phyloP scores from a whole-genome alignment of 768 basidiomycete species.

The Amanita polypyramis region DNA sequence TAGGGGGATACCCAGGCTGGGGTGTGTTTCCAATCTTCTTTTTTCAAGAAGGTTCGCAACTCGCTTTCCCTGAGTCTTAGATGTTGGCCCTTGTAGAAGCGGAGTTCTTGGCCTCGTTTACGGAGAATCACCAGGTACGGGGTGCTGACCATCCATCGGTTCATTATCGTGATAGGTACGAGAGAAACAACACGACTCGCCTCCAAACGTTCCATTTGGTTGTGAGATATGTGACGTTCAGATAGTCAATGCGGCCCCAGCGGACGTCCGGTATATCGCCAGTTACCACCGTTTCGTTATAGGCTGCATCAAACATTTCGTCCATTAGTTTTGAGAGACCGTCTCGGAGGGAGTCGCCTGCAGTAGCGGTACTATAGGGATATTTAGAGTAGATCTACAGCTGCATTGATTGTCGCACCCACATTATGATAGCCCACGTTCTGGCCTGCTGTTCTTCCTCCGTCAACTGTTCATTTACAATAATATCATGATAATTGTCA shows the following conservation, averaged over 20 bases:
- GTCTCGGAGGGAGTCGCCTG: conserved; percentile 46
- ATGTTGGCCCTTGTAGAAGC: conserved; percentile 64
- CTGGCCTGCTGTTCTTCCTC: conserved; percentile 56
- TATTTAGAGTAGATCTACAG: not conserved
- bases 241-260: conserved; percentile 83
- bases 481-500: conserved; percentile 61
- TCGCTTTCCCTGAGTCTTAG: conserved; percentile 49
- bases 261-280: conserved; percentile 61
- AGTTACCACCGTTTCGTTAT: conserved; percentile 46
- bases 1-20: conserved; percentile 61
- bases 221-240: conserved; percentile 73
- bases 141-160: conserved; percentile 35
- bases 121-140: conserved; percentile 64
- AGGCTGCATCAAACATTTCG: conserved; percentile 64
- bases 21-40: conserved; percentile 52
- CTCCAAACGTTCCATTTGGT: conserved; percentile 83
- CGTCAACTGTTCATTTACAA: conserved; percentile 59
- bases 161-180: conserved; percentile 1
- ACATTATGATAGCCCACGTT: conserved; percentile 77
- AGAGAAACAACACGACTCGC: conserved; percentile 31
- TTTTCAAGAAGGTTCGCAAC: conserved; percentile 55
- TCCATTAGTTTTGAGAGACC: conserved; percentile 65
- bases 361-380: conserved; percentile 30
- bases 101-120: conserved; percentile 67
- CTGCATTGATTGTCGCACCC: conserved; percentile 17